A percentile compares a stretch with the other conserved stretches of the same genome.
Conservation (phyloP, 495 filamentous ascomycete genomes). For the Copromyces sp. region DNA sequence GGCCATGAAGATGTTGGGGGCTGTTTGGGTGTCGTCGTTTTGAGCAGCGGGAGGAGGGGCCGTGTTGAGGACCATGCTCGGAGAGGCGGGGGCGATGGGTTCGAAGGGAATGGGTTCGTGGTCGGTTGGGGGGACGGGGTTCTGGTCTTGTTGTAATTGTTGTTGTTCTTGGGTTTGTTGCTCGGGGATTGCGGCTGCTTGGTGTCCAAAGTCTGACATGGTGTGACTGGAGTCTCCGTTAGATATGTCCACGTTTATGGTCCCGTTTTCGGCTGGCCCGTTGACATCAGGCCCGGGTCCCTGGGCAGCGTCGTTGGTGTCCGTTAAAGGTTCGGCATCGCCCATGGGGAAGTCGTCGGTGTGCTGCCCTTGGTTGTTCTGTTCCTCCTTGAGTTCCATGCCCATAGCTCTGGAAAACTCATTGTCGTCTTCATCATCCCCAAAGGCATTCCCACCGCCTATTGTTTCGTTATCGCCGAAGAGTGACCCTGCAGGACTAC, state of each 20-base stretch:
- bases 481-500: constrained; percentile 44
- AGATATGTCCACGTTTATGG: constrained; percentile 13
- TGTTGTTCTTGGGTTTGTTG: not conserved
- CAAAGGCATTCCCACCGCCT: constrained; percentile 46
- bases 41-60: constrained; percentile 14
- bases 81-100: constrained; percentile 18
- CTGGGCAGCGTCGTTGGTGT: not conserved
- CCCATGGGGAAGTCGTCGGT: constrained; percentile 33
- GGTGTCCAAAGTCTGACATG: constrained; percentile 10
- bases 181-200: constrained; percentile 5
- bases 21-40: constrained; percentile 34
- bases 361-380: constrained; percentile 33
- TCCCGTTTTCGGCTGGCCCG: not conserved
- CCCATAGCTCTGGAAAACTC: constrained; percentile 75
- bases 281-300: not conserved
- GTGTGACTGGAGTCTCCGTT: constrained; percentile 20
- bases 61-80: constrained; percentile 21
- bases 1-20: constrained; percentile 70
- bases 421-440: constrained; percentile 65
- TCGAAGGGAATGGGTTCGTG: constrained; percentile 7
- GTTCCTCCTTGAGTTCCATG: constrained; percentile 31
- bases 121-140: constrained; percentile 6
- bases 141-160: constrained; percentile 1
- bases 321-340: constrained; percentile 10
- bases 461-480: constrained; percentile 52